These are phyloP conservation scores for Bonnemaisonia californica DNA, from an alignment of 31 red algal species.

Conservation along the genomic window DNA sequence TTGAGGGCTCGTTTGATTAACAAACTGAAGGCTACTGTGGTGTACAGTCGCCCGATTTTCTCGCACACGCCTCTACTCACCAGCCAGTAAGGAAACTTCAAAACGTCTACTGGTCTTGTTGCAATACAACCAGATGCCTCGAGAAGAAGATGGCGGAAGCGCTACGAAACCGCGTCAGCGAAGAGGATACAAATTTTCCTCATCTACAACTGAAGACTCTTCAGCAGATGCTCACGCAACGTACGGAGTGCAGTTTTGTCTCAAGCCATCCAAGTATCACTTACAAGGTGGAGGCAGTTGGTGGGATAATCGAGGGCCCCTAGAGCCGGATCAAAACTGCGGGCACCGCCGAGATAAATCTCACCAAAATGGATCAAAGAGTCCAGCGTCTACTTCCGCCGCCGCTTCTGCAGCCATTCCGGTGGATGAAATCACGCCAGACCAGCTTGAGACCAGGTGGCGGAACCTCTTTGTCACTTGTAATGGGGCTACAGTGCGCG, in stretches of 20 bases:
- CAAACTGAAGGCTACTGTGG: too few relatives aligned
- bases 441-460: slow-evolving; percentile 24
- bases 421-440: background rate
- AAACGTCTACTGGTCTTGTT: too few relatives aligned
- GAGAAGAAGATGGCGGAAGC: background rate
- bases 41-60: too few relatives aligned
- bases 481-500: slow-evolving; percentile 65
- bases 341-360: slow-evolving; percentile 4
- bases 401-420: background rate
- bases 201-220: slow-evolving; percentile 29
- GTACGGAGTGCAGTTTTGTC: slow-evolving; percentile 51
- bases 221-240: slow-evolving; percentile 38
- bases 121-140: slow-evolving; percentile 10
- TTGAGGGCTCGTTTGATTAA: too few relatives aligned
- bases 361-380: background rate
- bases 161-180: background rate
- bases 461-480: slow-evolving; percentile 75
- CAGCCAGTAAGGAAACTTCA: too few relatives aligned
- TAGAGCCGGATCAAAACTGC: slow-evolving; percentile 5
- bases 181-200: slow-evolving; percentile 33
- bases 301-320: slow-evolving; percentile 38
- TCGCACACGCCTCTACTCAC: background rate
- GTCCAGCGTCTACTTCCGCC: too few relatives aligned
- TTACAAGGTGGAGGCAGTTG: slow-evolving; percentile 46
- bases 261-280: slow-evolving; percentile 55